Percentiles rank a stretch among this genome's conserved stretches.
These are phyloP conservation scores for Mucor irregularis DNA, from an alignment of 371 early-diverging fungal species.

Conservation along the genomic window DNA sequence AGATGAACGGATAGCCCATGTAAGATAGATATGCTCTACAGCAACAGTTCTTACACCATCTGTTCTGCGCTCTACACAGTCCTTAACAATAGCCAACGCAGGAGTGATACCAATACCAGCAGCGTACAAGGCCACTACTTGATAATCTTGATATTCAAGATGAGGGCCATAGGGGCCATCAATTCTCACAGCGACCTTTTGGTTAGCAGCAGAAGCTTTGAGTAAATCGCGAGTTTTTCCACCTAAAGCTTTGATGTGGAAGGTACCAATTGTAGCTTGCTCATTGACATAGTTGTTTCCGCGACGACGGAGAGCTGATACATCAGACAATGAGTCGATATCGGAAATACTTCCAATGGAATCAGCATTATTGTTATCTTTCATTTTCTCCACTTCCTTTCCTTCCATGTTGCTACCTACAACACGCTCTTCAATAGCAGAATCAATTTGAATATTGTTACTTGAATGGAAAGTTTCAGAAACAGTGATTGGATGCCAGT, in stretches of 20 bases:
- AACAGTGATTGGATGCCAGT: constrained; percentile 51
- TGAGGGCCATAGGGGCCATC: constrained; percentile 51
- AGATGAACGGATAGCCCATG: constrained; percentile 39
- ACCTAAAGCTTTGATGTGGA: constrained; percentile 49
- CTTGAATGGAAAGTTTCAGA: constrained; percentile 34
- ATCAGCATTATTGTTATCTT: background rate
- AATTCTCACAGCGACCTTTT: constrained; percentile 25
- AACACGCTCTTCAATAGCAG: constrained; percentile 20
- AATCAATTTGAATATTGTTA: background rate
- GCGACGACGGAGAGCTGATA: constrained; percentile 23
- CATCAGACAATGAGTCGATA: constrained; percentile 8
- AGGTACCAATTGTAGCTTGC: constrained; percentile 23
- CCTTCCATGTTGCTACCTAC: background rate
- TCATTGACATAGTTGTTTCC: constrained; percentile 3
- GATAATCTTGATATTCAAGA: constrained; percentile 43
- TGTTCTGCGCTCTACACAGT: constrained; percentile 37
- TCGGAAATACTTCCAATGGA: constrained; percentile 9
- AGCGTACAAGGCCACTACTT: constrained; percentile 30
- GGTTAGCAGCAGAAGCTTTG: constrained; percentile 6
- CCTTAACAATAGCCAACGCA: constrained; percentile 42
- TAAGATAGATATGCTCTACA: constrained; percentile 39
- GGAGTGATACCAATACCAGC: constrained; percentile 53
- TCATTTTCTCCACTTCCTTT: background rate
- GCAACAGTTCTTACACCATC: constrained; percentile 38
- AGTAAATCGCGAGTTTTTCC: constrained; percentile 28